A percentile compares a stretch with the other conserved stretches of the same genome.
Conservation (phyloP, 75 land plant genomes). For the Isoetes taiwanensis region DNA sequence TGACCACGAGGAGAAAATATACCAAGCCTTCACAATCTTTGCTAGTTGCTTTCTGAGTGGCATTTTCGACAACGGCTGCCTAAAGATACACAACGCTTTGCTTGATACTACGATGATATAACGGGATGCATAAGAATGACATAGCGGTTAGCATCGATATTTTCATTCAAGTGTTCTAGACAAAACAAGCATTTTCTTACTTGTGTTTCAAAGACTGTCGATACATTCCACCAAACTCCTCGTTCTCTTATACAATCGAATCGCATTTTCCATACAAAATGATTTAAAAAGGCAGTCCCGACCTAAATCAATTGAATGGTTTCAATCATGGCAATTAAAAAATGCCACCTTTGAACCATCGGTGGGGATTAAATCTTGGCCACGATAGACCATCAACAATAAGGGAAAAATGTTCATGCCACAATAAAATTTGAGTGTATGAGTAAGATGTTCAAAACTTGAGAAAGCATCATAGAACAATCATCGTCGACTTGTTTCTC, state of each 20-base stretch:
- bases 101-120: slow-evolving; percentile 55
- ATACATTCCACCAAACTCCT: slow-evolving; percentile 78
- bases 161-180: neutral
- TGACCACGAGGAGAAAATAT: too few relatives aligned
- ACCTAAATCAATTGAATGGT: too few relatives aligned
- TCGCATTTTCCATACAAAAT: too few relatives aligned
- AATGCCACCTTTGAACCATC: too few relatives aligned
- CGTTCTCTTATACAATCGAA: slow-evolving; percentile 49
- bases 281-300: too few relatives aligned
- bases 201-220: slow-evolving; percentile 54
- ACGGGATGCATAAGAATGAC: slow-evolving; percentile 20
- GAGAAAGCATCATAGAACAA: too few relatives aligned
- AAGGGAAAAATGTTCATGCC: too few relatives aligned
- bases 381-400: too few relatives aligned
- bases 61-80: slow-evolving; percentile 63
- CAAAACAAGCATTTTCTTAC: slow-evolving; percentile 27
- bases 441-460: too few relatives aligned
- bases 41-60: slow-evolving; percentile 67
- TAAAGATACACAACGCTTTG: slow-evolving; percentile 61
- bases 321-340: too few relatives aligned
- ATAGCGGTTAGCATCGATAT: slow-evolving; percentile 1
- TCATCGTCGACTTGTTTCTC: slow-evolving; percentile 36
- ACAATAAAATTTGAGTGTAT: too few relatives aligned
- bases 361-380: too few relatives aligned
- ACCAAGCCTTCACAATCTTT: slow-evolving; percentile 57